Base-by-base conservation (phyloP, 345 rosid genomes). In the Adansonia digitata region DNA sequence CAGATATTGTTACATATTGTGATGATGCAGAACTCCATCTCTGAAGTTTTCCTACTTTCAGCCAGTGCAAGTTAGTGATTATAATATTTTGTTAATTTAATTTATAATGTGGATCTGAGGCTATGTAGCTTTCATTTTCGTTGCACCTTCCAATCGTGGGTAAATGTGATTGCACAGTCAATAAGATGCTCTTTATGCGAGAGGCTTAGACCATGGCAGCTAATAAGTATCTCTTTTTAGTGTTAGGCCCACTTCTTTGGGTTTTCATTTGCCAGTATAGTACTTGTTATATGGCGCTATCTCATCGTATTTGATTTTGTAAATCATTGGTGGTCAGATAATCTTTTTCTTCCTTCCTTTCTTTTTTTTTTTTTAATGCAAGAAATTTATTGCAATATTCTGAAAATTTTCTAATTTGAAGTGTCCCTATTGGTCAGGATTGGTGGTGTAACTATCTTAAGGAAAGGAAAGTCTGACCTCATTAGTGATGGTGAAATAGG, bases 401-500 rank as follows among this genome's bases (percentile, higher is more conserved):
- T 20, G 34, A 24, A 75, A 69, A 40, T 14, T 43, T 70, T 71
- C 74, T 87, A 53, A 81, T 70, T 9, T 46, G 7, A 0, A 26
- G 29, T 61, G 22, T 11, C 34, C 66, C 51, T 78, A 53, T 74
- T 43, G 22, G 31, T 78, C 85, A 95, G 99, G 88, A 86, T 95
- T 29, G 99, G 98, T 62, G 88, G 94, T n/a, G 88, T 91, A 18
- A 93, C 98, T 59, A 84, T 95, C 84, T 80, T 90, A 56, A 82
- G 83, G 85, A 95, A 95, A 88, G 98, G 99, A 46, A 93, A 85
- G 68, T 80, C 88, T 76, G 98, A 95, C 81, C 88, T 93, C 77
- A 81, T 95, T 67, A 90, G 90, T 72, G 89, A 93, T 37, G 95
- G 98, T 14, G 83, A 89, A 77, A 77, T 48, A 82, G 96, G 99